Evolutionary conservation across 140 eudicot species (phyloP), one percentile per base, ranked within the genome.

Genomic region (Erigeron philadelphicus): DNA sequence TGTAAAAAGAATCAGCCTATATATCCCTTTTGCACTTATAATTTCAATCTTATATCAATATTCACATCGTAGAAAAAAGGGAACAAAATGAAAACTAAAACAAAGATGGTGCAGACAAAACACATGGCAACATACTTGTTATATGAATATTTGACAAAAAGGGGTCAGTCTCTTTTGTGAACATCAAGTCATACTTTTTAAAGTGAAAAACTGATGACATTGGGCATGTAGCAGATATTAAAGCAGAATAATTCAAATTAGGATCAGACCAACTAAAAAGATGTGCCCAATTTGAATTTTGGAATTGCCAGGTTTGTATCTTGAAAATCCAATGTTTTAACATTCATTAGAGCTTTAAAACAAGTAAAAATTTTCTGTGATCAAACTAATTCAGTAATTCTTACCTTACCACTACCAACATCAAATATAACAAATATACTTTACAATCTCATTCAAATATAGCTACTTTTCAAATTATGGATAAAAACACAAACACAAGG

Each of bases 241-340:
- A 1, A 11, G 3, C 74, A 12, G 2, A 38, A 17, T 40, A 18
- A 35, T 0, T 31, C 9, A 6, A 53, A 31, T 6, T 60, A 6
- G 5, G n/a, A 35, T 19, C 10, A 35, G 38, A 61, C 11, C 16
- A 35, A 61, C 38, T 15, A 55, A 1, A 18, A 7, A 17, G 9
- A 55, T 55, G 11, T 16, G 61, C 38, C 19, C 13, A 12, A n/a
- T 12, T 13, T 35, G 43, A 61, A 61, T 18, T 16, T 9, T 9
- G 17, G 21, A 48, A 60, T 45, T 31, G 46, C 58, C 18, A 70
- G 74, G 65, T 41, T 70, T 54, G 50, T 57, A 57, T 23, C 56
- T 70, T 58, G 54, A 16, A 68, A 41, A 18, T 41, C 8, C 6
- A 48, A 48, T 41, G 52, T 55, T 38, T 41, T 60, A 35, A 57